Conservation (phyloP, 306 rosid species). For the Luffa acutangula region DNA sequence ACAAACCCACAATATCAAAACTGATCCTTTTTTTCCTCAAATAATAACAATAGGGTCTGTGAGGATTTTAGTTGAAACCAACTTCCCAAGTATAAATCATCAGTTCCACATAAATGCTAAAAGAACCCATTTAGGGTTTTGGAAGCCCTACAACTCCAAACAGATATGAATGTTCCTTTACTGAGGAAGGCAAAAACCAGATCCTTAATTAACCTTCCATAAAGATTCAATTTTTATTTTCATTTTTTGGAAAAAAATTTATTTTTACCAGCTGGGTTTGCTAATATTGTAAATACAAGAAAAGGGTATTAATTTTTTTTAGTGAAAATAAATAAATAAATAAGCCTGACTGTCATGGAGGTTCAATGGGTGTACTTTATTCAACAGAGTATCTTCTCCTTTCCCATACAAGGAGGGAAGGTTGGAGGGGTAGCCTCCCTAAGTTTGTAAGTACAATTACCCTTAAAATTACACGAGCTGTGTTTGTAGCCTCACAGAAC, state of each 20-base stretch:
- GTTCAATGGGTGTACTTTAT: slow-evolving; percentile 9
- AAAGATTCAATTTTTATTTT: not conserved
- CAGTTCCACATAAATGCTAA: not conserved
- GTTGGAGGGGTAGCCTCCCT: slow-evolving; percentile 9
- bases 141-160: not conserved
- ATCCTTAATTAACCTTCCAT: not conserved
- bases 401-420: not conserved
- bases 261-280: not conserved
- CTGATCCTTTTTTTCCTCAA: not conserved
- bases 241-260: not conserved
- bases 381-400: slow-evolving; percentile 12
- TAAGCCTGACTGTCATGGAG: not conserved
- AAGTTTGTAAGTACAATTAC: not conserved
- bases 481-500: slow-evolving; percentile 16
- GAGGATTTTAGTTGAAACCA: not conserved
- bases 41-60: not conserved
- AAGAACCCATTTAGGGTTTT: not conserved
- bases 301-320: not conserved
- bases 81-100: not conserved
- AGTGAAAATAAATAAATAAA: not conserved
- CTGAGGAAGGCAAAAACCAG: not conserved
- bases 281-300: not conserved
- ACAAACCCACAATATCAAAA: not conserved
- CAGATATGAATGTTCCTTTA: not conserved
- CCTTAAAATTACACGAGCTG: not conserved